Evolutionary conservation across 1,284 basidiomycete species (phyloP).

Genomic region (Rhodotorula glutinis): DNA sequence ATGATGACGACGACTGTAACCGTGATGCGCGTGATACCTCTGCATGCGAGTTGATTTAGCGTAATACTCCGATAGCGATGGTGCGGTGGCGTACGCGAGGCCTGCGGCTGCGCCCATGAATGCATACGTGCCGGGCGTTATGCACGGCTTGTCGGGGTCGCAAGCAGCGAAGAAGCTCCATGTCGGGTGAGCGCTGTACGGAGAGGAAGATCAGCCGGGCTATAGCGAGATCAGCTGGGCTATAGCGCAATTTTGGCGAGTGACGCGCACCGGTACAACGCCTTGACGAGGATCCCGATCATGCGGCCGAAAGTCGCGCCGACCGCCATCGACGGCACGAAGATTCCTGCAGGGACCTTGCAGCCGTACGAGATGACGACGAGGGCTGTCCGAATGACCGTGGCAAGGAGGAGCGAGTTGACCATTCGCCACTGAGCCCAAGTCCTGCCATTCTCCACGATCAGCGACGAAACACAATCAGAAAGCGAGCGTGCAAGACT

Average conservation of each 20-base stretch:
- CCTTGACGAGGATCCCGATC: slow-evolving; percentile 92
- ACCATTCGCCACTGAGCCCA: slow-evolving; percentile 91
- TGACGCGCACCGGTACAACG: slow-evolving; percentile 68
- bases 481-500: slow-evolving; percentile 46
- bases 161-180: slow-evolving; percentile 87
- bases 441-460: slow-evolving; percentile 55
- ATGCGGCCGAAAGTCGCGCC: slow-evolving; percentile 94
- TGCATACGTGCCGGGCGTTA: slow-evolving; percentile 96
- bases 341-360: slow-evolving; percentile 96
- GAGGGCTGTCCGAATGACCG: slow-evolving; percentile 77
- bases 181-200: slow-evolving; percentile 68
- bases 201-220: no score
- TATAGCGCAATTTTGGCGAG: no score
- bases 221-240: no score
- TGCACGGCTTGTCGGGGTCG: slow-evolving; percentile 87
- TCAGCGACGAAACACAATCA: background rate
- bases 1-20: slow-evolving; percentile 99
- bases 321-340: slow-evolving; percentile 96
- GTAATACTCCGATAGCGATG: no score
- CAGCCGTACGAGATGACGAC: slow-evolving; percentile 92
- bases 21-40: slow-evolving; percentile 94
- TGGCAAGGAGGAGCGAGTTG: slow-evolving; percentile 87
- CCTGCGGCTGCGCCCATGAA: slow-evolving; percentile 91
- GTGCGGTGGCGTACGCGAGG: slow-evolving; percentile 61
- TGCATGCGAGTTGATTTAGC: slow-evolving; percentile 46